Evolutionary conservation across 2,329 filamentous ascomycete genomes (phyloP).

Genomic region (Calonectria montana): DNA sequence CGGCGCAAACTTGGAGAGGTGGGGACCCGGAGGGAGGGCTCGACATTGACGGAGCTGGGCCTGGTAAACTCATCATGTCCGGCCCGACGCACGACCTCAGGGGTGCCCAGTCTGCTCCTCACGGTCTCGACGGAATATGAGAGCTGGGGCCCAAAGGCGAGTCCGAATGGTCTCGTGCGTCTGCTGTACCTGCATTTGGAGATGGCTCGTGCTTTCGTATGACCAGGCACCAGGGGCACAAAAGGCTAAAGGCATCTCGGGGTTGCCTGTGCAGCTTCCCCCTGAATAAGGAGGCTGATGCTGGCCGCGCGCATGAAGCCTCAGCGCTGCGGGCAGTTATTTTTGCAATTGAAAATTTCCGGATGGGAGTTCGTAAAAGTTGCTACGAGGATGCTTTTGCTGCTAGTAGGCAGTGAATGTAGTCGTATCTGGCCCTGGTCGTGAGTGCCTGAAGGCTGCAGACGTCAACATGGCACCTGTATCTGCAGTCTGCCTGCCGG

Average conservation of each 20-base stretch:
- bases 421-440: too few relatives aligned
- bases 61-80: constrained; percentile 1
- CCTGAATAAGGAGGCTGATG: constrained; percentile 27
- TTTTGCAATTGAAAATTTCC: constrained; percentile 17
- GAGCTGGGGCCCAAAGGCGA: constrained; percentile 7
- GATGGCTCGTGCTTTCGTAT: constrained; percentile 44
- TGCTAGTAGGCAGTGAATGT: neutral
- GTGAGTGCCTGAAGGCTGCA: neutral
- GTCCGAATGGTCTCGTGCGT: constrained; percentile 21
- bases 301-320: constrained; percentile 10
- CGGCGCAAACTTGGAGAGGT: constrained; percentile 5
- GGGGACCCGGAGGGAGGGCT: neutral
- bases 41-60: neutral
- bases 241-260: constrained; percentile 23
- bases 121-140: constrained; percentile 6
- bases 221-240: constrained; percentile 37
- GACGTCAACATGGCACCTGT: neutral
- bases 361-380: neutral
- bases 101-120: neutral
- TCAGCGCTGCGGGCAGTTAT: neutral
- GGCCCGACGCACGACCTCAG: constrained; percentile 1
- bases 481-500: neutral
- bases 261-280: constrained; percentile 27
- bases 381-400: neutral
- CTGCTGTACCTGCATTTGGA: constrained; percentile 41